Conservation (phyloP, 371 early-diverging fungal genomes). For the Lichtheimia ramosa region DNA sequence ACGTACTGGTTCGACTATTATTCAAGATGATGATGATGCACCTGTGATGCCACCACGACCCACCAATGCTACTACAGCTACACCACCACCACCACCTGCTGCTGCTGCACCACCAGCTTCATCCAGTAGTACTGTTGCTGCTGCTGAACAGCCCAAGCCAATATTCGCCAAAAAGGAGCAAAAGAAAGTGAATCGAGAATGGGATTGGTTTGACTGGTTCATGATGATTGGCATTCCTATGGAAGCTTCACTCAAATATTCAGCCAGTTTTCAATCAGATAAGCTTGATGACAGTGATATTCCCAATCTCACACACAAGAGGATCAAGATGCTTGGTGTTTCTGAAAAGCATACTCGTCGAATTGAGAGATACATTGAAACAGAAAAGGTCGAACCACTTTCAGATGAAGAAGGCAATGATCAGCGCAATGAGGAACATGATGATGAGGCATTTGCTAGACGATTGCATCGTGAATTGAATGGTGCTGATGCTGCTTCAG, state of each 20-base stretch:
- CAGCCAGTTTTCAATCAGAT: conserved; percentile 79
- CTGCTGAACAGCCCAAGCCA: conserved; percentile 4
- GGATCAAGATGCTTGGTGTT: conserved; percentile 76
- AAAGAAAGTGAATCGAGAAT: conserved; percentile 61
- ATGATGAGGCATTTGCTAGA: conserved; percentile 78
- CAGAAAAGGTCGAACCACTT: conserved; percentile 36
- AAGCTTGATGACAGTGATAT: conserved; percentile 79
- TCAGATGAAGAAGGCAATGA: conserved; percentile 35
- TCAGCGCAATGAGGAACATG: conserved; percentile 6
- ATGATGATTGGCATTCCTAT: conserved; percentile 75
- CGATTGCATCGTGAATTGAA: conserved; percentile 63
- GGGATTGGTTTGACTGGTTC: conserved; percentile 93
- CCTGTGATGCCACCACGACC: conserved; percentile 23
- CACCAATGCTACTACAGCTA: conserved; percentile 16
- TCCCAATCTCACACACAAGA: conserved; percentile 69
- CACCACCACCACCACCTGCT: conserved; percentile 6
- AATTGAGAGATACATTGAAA: conserved; percentile 64
- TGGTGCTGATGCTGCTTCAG: conserved; percentile 27
- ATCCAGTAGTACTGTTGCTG: conserved; percentile 3
- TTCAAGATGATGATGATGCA: conserved; percentile 11
- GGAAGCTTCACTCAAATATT: conserved; percentile 77
- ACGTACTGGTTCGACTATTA: conserved; percentile 18
- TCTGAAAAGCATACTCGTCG: conserved; percentile 83
- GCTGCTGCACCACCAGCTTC: conserved; percentile 15
- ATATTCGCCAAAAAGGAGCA: conserved; percentile 10